Evolutionary conservation across 768 basidiomycete genomes (phyloP).

Genomic region (Favolaschia claudopus): DNA sequence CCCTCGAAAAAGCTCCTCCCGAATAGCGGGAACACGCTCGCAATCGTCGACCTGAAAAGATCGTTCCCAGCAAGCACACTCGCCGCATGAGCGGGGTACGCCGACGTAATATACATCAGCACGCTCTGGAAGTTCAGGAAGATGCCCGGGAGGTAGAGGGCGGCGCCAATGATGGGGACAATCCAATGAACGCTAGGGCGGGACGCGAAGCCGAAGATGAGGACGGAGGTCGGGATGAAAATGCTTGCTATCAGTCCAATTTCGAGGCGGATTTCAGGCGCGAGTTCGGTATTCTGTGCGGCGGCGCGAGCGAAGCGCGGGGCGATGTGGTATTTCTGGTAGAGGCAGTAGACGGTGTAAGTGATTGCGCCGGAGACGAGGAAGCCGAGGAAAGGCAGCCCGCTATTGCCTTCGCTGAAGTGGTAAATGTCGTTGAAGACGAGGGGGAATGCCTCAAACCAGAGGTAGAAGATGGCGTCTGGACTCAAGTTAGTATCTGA

Average conservation of each 20-base stretch:
- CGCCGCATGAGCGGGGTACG: conserved; percentile 39
- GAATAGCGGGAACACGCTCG: conserved; percentile 30
- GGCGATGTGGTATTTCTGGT: conserved; percentile 27
- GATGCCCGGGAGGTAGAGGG: conserved; percentile 36
- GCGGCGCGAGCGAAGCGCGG: conserved; percentile 20
- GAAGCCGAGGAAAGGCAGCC: conserved; percentile 38
- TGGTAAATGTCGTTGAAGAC: conserved; percentile 41
- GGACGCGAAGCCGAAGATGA: conserved; percentile 43
- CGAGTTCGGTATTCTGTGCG: conserved; percentile 7
- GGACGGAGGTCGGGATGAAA: conserved; percentile 40
- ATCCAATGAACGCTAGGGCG: conserved; percentile 40
- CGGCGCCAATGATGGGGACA: conserved; percentile 39
- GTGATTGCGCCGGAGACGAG: conserved; percentile 24
- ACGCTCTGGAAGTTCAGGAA: conserved; percentile 37
- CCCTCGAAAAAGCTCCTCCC: conserved; percentile 27
- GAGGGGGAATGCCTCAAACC: conserved; percentile 41
- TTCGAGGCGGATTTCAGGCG: conserved; percentile 41
- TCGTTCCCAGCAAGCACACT: conserved; percentile 42
- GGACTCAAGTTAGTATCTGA: too few relatives aligned
- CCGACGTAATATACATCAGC: conserved; percentile 37
- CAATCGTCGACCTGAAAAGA: conserved; percentile 37
- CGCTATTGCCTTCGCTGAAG: conserved; percentile 37
- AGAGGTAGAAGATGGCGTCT: conserved; percentile 38
- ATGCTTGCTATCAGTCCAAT: conserved; percentile 39
- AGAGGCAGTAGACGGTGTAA: conserved; percentile 21